A percentile compares a stretch with the other conserved stretches of the same genome.
These are phyloP conservation scores for Eucalyptus pauciflora DNA, from an alignment of 345 rosid genomes.

Conservation along the genomic window DNA sequence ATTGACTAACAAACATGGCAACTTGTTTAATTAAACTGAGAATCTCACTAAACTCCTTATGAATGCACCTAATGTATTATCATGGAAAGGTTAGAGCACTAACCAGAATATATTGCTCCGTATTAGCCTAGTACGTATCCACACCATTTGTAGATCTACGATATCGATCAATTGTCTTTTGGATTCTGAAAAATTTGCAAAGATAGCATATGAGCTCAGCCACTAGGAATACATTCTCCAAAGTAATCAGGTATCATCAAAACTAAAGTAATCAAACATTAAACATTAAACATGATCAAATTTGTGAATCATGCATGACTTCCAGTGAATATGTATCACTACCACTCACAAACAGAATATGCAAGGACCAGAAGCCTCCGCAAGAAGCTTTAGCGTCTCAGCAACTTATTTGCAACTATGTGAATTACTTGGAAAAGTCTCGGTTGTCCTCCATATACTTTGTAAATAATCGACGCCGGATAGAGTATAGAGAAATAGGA, in stretches of 20 bases:
- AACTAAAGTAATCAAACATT: background rate
- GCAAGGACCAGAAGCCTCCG: background rate
- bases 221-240: background rate
- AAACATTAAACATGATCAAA: background rate
- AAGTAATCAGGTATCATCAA: background rate
- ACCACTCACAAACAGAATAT: background rate
- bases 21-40: background rate
- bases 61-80: background rate
- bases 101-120: background rate
- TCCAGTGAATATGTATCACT: background rate
- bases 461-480: background rate
- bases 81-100: background rate
- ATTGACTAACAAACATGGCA: background rate
- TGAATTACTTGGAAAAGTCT: background rate
- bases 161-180: background rate
- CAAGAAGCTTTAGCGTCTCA: background rate
- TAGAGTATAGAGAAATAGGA: too few species aligned
- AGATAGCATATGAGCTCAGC: background rate
- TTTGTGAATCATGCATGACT: background rate
- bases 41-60: background rate
- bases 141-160: background rate
- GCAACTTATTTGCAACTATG: background rate
- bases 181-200: conserved; percentile 6
- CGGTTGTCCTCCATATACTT: background rate
- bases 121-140: background rate